Conservation (phyloP, 768 basidiomycete species). For the Suillus discolor region DNA sequence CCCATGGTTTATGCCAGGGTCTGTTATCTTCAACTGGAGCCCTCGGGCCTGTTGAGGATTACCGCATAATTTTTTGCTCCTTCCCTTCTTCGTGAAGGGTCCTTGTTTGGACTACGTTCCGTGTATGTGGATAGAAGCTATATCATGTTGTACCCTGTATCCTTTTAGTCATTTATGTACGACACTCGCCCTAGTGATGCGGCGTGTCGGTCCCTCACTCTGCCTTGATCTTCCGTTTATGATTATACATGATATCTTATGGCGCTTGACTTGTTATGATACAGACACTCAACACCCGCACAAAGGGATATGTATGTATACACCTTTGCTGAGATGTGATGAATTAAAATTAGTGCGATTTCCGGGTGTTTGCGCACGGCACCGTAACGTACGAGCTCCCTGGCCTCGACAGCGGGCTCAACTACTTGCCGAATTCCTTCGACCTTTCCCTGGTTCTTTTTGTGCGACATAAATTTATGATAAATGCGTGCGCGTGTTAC, state of each 20-base stretch:
- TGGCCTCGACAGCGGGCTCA: too few species aligned
- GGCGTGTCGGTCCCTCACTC: background rate
- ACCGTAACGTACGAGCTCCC: too few species aligned
- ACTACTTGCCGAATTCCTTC: too few species aligned
- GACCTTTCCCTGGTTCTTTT: too few species aligned
- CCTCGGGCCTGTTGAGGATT: conserved; percentile 8
- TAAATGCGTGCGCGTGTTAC: too few species aligned
- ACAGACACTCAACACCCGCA: too few species aligned
- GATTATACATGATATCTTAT: background rate
- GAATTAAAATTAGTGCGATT: too few species aligned
- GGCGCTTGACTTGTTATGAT: background rate
- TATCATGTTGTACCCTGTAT: background rate
- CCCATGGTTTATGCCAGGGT: background rate
- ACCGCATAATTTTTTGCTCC: conserved; percentile 38
- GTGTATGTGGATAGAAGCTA: background rate
- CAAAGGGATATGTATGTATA: background rate
- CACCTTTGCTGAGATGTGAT: too few species aligned
- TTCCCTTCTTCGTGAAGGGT: conserved; percentile 38
- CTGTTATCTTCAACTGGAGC: conserved; percentile 6
- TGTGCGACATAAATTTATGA: too few species aligned
- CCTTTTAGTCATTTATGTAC: background rate
- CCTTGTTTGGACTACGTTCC: background rate
- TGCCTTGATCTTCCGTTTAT: background rate
- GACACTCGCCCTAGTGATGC: background rate
- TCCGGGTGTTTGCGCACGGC: too few species aligned